Evolutionary conservation across 768 basidiomycete species (phyloP).

Genomic region (Tylopilus cervinicoccineus): DNA sequence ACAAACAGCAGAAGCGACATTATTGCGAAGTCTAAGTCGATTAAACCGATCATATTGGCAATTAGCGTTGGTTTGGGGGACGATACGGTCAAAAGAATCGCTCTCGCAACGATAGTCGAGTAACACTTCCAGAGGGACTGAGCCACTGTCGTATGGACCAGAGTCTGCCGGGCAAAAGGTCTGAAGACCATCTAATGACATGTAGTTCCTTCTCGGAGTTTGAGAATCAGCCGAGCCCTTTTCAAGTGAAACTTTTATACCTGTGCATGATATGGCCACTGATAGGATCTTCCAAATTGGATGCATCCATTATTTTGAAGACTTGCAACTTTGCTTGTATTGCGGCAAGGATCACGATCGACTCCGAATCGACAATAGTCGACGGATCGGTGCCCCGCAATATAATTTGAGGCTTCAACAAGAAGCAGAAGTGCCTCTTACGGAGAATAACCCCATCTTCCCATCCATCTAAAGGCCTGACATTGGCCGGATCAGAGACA

Average conservation of each 20-base stretch:
- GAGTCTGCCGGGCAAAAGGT: slow-evolving; percentile 69
- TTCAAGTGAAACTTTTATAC: slow-evolving; percentile 34
- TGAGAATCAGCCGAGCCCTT: background rate
- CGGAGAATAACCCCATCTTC: slow-evolving; percentile 62
- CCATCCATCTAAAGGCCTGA: slow-evolving; percentile 70
- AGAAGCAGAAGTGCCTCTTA: slow-evolving; percentile 77
- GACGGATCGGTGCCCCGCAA: slow-evolving; percentile 54
- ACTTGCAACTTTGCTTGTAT: slow-evolving; percentile 75
- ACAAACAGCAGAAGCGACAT: slow-evolving; percentile 50
- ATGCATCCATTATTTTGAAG: slow-evolving; percentile 76
- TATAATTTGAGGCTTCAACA: slow-evolving; percentile 89
- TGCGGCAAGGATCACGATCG: slow-evolving; percentile 71
- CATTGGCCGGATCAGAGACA: slow-evolving; percentile 31
- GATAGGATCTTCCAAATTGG: slow-evolving; percentile 76
- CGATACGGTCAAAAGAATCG: slow-evolving; percentile 80
- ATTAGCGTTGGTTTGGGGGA: slow-evolving; percentile 82
- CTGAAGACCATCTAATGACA: slow-evolving; percentile 76
- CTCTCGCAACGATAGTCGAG: slow-evolving; percentile 84
- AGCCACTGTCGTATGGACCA: slow-evolving; percentile 42
- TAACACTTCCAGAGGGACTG: slow-evolving; percentile 86
- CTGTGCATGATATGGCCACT: slow-evolving; percentile 84
- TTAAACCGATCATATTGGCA: slow-evolving; percentile 96
- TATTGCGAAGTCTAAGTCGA: slow-evolving; percentile 76
- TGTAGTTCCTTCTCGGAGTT: slow-evolving; percentile 58
- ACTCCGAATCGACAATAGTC: slow-evolving; percentile 34